These are phyloP conservation scores for Globisporangium abappressorium DNA, from an alignment of 352 stramenopile genomes.

Conservation along the genomic window DNA sequence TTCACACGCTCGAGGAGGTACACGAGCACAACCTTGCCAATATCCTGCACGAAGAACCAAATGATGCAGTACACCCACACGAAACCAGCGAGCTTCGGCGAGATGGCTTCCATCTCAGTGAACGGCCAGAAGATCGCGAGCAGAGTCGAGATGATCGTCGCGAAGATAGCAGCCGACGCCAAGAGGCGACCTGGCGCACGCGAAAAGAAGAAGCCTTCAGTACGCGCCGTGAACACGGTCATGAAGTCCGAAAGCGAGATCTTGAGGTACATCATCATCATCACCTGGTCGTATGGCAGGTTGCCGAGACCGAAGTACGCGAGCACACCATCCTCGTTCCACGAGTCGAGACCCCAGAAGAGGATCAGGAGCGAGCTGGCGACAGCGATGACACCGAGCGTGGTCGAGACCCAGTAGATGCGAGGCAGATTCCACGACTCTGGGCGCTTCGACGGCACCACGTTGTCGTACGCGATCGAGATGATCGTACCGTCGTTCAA, in stretches of 20 bases:
- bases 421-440: constrained; percentile 73
- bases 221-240: constrained; percentile 90
- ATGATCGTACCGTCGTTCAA: constrained; percentile 94
- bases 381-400: constrained; percentile 76
- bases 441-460: constrained; percentile 62
- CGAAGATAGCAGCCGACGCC: constrained; percentile 66
- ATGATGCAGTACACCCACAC: constrained; percentile 89
- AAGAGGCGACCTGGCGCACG: constrained; percentile 69
- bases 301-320: constrained; percentile 51
- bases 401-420: constrained; percentile 52
- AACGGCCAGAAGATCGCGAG: constrained; percentile 86
- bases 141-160: constrained; percentile 76
- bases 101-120: constrained; percentile 73
- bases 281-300: constrained; percentile 88
- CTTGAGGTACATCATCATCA: constrained; percentile 94
- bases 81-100: constrained; percentile 63
- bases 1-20: constrained; percentile 59
- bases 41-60: constrained; percentile 88
- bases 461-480: constrained; percentile 89
- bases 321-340: constrained; percentile 67
- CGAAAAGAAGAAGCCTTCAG: constrained; percentile 80
- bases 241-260: constrained; percentile 93
- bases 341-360: constrained; percentile 84
- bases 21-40: constrained; percentile 64
- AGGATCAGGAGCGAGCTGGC: constrained; percentile 81